Percentiles rank a stretch among this genome's conserved stretches.
phyloP scores from a whole-genome alignment of 1,139 yeast genomes.

The Kodamaea ohmeri region DNA sequence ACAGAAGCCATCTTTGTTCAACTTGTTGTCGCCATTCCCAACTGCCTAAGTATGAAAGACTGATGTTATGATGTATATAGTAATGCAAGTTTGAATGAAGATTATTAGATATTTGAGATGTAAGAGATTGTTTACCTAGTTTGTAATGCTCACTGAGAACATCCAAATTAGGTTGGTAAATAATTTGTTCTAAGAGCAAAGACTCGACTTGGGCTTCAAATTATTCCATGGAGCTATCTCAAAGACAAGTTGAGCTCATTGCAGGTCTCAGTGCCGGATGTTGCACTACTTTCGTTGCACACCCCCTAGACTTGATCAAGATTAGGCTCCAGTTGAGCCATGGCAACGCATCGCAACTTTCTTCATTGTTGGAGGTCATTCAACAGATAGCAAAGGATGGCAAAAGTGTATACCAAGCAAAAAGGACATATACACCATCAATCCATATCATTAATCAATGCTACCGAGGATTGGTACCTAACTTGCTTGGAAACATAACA shows the following conservation, averaged over 20 bases:
- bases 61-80: conserved; percentile 10
- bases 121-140: too few species aligned
- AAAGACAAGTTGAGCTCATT: conserved; percentile 49
- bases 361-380: conserved; percentile 17
- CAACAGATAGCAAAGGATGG: conserved; percentile 20
- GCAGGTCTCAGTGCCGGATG: conserved; percentile 87
- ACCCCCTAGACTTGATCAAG: conserved; percentile 86
- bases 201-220: neutral
- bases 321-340: conserved; percentile 62
- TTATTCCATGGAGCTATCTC: conserved; percentile 5
- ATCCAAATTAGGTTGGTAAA: too few species aligned
- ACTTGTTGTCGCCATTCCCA: conserved; percentile 72
- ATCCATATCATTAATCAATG: conserved; percentile 19
- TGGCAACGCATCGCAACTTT: conserved; percentile 11
- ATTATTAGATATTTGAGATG: neutral
- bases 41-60: conserved; percentile 48
- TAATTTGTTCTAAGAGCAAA: neutral
- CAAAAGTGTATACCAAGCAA: neutral
- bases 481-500: conserved; percentile 73
- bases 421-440: neutral
- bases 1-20: conserved; percentile 79
- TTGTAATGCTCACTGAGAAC: neutral
- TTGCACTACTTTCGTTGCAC: conserved; percentile 74
- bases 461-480: conserved; percentile 82
- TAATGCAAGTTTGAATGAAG: conserved; percentile 5